These are phyloP conservation scores for Melanomma pulvis-pyrius DNA, from an alignment of 495 filamentous ascomycete species.

Conservation along the genomic window DNA sequence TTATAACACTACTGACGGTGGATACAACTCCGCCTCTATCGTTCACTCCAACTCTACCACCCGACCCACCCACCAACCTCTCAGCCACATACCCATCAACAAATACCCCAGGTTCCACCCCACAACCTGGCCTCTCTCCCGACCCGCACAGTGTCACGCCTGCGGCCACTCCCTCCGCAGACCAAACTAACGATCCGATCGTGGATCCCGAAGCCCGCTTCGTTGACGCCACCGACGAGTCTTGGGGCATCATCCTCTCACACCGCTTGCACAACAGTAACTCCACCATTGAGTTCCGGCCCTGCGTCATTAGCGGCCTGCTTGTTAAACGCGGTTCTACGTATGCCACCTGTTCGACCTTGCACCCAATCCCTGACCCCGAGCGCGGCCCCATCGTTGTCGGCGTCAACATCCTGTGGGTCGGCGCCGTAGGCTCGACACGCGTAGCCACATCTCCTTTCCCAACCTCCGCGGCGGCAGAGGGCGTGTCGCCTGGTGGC, in stretches of 20 bases:
- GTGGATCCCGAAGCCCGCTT: slow-evolving; percentile 72
- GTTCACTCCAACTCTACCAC: slow-evolving; percentile 58
- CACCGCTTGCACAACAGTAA: slow-evolving; percentile 72
- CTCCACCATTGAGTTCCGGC: slow-evolving; percentile 64
- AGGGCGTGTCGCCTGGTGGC: slow-evolving; percentile 35
- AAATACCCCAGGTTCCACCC: slow-evolving; percentile 35
- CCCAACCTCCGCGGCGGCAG: slow-evolving; percentile 15
- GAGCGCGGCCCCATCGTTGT: slow-evolving; percentile 27
- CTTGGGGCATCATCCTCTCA: slow-evolving; percentile 73
- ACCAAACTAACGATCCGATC: slow-evolving; percentile 27
- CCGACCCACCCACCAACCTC: slow-evolving; percentile 17
- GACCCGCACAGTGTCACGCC: slow-evolving; percentile 51
- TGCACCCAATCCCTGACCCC: slow-evolving; percentile 8
- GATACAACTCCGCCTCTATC: slow-evolving; percentile 68
- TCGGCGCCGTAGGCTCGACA: slow-evolving; percentile 33
- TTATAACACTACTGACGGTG: slow-evolving; percentile 65
- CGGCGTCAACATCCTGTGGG: slow-evolving; percentile 54
- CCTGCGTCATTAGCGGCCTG: slow-evolving; percentile 71
- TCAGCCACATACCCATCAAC: background rate
- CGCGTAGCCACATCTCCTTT: slow-evolving; percentile 26
- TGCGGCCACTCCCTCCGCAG: slow-evolving; percentile 37
- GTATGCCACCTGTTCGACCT: background rate
- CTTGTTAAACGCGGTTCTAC: slow-evolving; percentile 70
- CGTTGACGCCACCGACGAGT: slow-evolving; percentile 76
- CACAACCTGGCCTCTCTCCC: slow-evolving; percentile 46